Percentiles rank a stretch among this genome's conserved stretches.
Conservation (phyloP, 345 rosid genomes). For the Gossypium stocksii region DNA sequence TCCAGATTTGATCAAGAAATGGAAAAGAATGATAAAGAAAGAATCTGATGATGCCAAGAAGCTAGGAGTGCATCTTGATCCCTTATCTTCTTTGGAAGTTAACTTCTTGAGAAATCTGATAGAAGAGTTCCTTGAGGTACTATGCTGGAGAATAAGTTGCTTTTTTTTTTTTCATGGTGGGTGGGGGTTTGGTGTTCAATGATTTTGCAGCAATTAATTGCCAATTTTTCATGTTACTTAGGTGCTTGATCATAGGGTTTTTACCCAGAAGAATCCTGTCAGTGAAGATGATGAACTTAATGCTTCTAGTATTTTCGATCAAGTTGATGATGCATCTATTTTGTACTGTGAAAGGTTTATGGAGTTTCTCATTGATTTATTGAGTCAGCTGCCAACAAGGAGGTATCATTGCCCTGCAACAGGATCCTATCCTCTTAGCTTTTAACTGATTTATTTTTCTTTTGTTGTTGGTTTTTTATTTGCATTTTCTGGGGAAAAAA, state of each 20-base stretch:
- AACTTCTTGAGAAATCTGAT: slow-evolving; percentile 78
- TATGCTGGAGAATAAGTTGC: neutral
- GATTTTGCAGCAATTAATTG: slow-evolving; percentile 3
- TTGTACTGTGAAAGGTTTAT: slow-evolving; percentile 93
- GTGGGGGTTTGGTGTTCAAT: neutral
- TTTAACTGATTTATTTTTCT: neutral
- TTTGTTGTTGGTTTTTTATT: neutral
- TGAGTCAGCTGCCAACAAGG: slow-evolving; percentile 98
- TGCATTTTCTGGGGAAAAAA: neutral
- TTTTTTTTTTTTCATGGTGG: neutral
- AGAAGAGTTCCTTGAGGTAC: slow-evolving; percentile 89
- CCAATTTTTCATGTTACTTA: slow-evolving; percentile 22
- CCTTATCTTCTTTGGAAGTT: slow-evolving; percentile 56
- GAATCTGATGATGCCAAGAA: slow-evolving; percentile 65
- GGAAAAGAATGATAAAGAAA: slow-evolving; percentile 78
- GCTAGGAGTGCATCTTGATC: slow-evolving; percentile 55
- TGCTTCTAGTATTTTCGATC: slow-evolving; percentile 31
- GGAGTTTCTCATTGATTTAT: slow-evolving; percentile 93
- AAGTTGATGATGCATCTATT: slow-evolving; percentile 69
- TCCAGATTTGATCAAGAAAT: slow-evolving; percentile 77
- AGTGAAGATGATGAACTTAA: slow-evolving; percentile 35
- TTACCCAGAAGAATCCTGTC: slow-evolving; percentile 28
- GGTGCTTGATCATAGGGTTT: slow-evolving; percentile 78
- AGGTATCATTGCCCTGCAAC: slow-evolving; percentile 43
- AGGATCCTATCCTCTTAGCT: neutral